Evolutionary conservation across 768 basidiomycete species (phyloP), one percentile per base, ranked within the genome.

Genomic region (Boletus pseudopeckii): DNA sequence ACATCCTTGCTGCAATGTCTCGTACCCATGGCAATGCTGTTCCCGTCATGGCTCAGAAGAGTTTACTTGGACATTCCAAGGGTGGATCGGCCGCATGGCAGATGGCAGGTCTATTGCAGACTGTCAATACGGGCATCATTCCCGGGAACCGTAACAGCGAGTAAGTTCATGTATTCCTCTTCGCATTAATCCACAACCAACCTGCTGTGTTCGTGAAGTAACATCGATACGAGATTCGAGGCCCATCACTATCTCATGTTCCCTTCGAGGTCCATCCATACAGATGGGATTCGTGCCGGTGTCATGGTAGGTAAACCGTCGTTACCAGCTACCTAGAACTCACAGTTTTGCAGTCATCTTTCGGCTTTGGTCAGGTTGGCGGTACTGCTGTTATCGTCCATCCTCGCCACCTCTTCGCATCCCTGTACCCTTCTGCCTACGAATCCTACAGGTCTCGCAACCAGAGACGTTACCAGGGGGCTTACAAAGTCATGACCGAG

Each of bases 11-110:
- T n/a, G 81, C 83, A 40, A 86, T 98, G 59, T 83, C 84, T 38
- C 92, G 97, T 57, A 91, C 92, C 7, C 83, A 86, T 37, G 96
- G 97, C 50, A 98, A 98, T 70, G 94, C 95, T n/a, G 86, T 96
- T 44, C 97, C 97, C 5, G 85, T 97, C 65, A 88, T 98, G 71
- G 93, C 97, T 3, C 97, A 98, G 73, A 99, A 99, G 81, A 92
- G 89, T 70, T 79, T 99, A 46, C 88, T 96, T 30, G 97, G 97
- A 56, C 96, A 99, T 69, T 87, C 96, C 11, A 99, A 99, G 79
- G 97, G 97, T 71, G 97, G 96, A 56, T 92, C 97, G n/a, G 96
- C 96, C 50, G 90, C 94, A 2, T 98, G 94, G 96, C 92, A 94
- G 74, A 83, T 97, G 80, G 87, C 85, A 63, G 97, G 97, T 61